Percentiles rank a stretch among this genome's conserved stretches.
Conservation (phyloP, 805 yeast genomes). For the Phaffomyces antillensis region DNA sequence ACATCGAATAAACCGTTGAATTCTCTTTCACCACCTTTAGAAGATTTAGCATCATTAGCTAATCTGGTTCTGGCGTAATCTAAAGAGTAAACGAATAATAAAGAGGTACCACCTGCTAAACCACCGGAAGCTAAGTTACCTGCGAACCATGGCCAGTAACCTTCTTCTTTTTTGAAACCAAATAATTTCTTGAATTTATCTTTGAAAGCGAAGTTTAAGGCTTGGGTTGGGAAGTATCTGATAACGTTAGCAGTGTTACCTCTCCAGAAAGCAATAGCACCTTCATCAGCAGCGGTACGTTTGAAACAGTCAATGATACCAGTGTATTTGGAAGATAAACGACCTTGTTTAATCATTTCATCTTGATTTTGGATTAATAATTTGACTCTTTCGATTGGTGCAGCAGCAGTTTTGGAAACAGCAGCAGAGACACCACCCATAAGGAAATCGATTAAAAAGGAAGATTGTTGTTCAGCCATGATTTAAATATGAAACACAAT, state of each 20-base stretch:
- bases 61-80: constrained; percentile 98
- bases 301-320: constrained; percentile 93
- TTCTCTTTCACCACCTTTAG: constrained; percentile 91
- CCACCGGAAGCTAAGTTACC: constrained; percentile 99
- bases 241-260: constrained; percentile 99
- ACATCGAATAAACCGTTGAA: constrained; percentile 96
- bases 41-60: constrained; percentile 94
- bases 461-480: constrained; percentile 32
- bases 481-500: background rate
- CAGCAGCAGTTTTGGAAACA: constrained; percentile 95
- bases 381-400: constrained; percentile 96
- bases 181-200: constrained; percentile 93
- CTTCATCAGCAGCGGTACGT: constrained; percentile 92
- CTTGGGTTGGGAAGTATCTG: constrained; percentile 99
- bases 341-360: constrained; percentile 97
- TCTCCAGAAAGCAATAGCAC: constrained; percentile 94
- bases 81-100: constrained; percentile 90
- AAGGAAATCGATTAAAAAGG: constrained; percentile 61
- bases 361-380: constrained; percentile 95
- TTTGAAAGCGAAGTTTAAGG: constrained; percentile 97
- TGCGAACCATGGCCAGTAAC: constrained; percentile 89
- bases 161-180: constrained; percentile 95
- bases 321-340: constrained; percentile 75
- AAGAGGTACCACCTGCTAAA: constrained; percentile 94
- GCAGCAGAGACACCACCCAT: constrained; percentile 99